Evolutionary conservation across 2,329 filamentous ascomycete genomes (phyloP), one percentile per base, ranked within the genome.

Genomic region (Pseudocercospora fuligena): DNA sequence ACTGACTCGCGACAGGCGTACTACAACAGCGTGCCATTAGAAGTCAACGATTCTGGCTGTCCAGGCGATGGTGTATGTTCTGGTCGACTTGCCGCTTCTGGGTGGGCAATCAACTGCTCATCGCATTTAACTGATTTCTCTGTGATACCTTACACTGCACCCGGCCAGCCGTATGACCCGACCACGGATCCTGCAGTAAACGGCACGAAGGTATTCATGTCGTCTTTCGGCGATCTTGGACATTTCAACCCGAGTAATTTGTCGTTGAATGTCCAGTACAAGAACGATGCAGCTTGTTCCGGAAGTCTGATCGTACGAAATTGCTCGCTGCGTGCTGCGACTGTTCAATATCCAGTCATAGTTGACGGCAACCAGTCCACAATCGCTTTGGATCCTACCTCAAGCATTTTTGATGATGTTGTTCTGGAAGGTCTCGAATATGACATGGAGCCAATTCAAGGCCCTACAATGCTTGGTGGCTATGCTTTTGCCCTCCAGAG

Each of bases 291-390:
- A 36, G 56, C 58, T 9, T 58, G 51, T 33, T 36, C 23, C 27
- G 61, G 63, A 16, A 36, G 53, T n/a, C 27, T 65, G 14, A 29
- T 65, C 21, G 62, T 61, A 9, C 54, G 53, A 46, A 68, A 63
- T 36, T 68, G 66, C 36, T 61, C 66, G 9, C 49, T 63, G n/a
- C 62, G 46, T 12, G 46, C 63, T 2, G 62, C 66, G 1, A 65
- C 59, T 43, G 62, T 65, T 9, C 57, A 60, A 23, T 65, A 63
- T 43, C 62, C 66, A 2, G 54, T 65, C 31, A 56, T 60, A 12
- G 60, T 65, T 16, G 66, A 68, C 31, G 66, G 66, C 43, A 62
- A 65, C 23, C 63, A 40, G n/a, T 65, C 62, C 5, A 65, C 49
- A n/a, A 60, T 68, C n/a, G 23, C 53, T 14, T 56, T 66, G 29